Evolutionary conservation across 805 yeast genomes (phyloP), one percentile per base, ranked within the genome.

Genomic region (Yarrowia divulgata): DNA sequence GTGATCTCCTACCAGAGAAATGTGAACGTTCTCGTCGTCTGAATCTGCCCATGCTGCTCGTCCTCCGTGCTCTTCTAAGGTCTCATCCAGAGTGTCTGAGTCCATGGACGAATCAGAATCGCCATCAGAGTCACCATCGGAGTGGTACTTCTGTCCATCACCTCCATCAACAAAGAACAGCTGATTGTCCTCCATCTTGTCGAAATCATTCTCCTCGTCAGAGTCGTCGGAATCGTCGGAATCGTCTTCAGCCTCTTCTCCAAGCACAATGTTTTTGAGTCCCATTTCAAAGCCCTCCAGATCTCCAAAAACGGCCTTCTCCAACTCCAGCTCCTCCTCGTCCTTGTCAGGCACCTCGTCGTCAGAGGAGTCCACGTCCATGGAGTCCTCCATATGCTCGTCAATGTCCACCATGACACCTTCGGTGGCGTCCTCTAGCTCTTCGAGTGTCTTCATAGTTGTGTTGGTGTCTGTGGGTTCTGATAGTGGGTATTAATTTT

Each of bases 221-320:
- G 75, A 78, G 18, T 72, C 76, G 4, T 74, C 77, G 6, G 76
- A 77, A n/a, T 75, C 78, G 8, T 75, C 75, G 10, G 71, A 73
- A 9, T 73, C 76, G 16, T 75, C 78, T 14, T 71, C 78, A 8
- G 75, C 79, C 0, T 73, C 77, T 0, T 73, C 77, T 4, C 74
- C 81, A 67, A 80, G 85, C 72, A 88, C 91, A 64, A 87, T 80
- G 70, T 84, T 83, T 69, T 84, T 87, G 75, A 91, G 81, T 70
- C 88, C 89, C 40, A 78, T 75, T 74, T 88, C 90, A 79, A 90
- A 89, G 39, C 94, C 90, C 69, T 87, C 90, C 3, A 83, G 73
- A 76, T 95, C 98, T 16, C 99, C 98, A 79, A 95, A 93, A 4
- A 95, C 97, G 14, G 91, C 82, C 77, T 86, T 90, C 72, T 93